These are phyloP conservation scores for Paracoccidioides lutzii DNA, from an alignment of 2,329 filamentous ascomycete species.

Conservation along the genomic window DNA sequence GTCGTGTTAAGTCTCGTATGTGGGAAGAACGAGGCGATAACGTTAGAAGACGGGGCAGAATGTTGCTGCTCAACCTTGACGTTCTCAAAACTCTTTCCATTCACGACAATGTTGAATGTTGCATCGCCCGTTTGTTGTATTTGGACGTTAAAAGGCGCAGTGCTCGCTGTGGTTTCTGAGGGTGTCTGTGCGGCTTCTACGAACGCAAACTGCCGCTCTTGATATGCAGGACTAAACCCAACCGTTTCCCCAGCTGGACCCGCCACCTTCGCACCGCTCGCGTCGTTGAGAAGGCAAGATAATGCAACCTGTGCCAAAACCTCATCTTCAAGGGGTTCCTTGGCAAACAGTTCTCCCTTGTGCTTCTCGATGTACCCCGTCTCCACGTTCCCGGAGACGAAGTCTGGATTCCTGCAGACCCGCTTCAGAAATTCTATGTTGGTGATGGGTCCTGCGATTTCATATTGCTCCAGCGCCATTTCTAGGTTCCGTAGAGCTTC, in stretches of 20 bases:
- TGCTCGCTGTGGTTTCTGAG: constrained; percentile 20
- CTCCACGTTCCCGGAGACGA: constrained; percentile 78
- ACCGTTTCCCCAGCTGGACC: constrained; percentile 24
- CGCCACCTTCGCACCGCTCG: constrained; percentile 19
- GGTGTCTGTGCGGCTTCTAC: constrained; percentile 33
- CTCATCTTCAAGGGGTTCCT: constrained; percentile 51
- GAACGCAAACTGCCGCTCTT: constrained; percentile 50
- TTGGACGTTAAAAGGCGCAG: constrained; percentile 32
- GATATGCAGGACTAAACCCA: constrained; percentile 51
- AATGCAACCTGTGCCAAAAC: constrained; percentile 79
- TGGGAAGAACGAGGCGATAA: constrained; percentile 65
- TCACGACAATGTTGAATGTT: constrained; percentile 39
- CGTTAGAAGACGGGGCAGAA: constrained; percentile 22
- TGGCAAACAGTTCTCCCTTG: constrained; percentile 61
- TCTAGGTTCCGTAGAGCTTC: constrained; percentile 73
- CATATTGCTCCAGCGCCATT: constrained; percentile 70
- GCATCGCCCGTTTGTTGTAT: constrained; percentile 39
- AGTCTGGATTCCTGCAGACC: constrained; percentile 67
- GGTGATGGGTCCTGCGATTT: constrained; percentile 82
- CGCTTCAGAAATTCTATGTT: constrained; percentile 96
- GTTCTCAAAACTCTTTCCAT: constrained; percentile 25
- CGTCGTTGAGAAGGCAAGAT: constrained; percentile 48
- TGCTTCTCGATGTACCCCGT: constrained; percentile 94
- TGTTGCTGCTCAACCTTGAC: constrained; percentile 33
- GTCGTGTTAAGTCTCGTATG: constrained; percentile 68